Percentiles rank a stretch among this genome's conserved stretches.
Conservation (phyloP, 768 basidiomycete genomes). For the Phlegmacium glaucopus region DNA sequence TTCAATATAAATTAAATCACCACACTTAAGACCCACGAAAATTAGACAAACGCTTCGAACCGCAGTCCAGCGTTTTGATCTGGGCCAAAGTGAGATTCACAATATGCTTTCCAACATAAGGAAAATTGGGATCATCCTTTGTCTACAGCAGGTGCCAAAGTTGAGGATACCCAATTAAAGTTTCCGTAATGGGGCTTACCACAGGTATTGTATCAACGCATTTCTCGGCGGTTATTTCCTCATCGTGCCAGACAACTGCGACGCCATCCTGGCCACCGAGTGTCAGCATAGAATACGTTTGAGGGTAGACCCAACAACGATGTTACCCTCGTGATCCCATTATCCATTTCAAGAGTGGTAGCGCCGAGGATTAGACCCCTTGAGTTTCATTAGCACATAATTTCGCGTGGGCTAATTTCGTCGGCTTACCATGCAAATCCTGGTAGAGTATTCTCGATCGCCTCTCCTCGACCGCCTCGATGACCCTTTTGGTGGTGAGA, state of each 20-base stretch:
- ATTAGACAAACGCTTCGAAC: conserved; percentile 55
- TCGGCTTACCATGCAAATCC: conserved; percentile 67
- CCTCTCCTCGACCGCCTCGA: conserved; percentile 74
- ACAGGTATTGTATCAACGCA: conserved; percentile 66
- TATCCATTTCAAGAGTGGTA: conserved; percentile 76
- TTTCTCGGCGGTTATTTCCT: conserved; percentile 57
- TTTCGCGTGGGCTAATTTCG: background rate
- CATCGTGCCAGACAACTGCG: conserved; percentile 82
- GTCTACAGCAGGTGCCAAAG: conserved; percentile 33
- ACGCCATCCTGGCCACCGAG: conserved; percentile 54
- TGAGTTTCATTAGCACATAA: conserved; percentile 2
- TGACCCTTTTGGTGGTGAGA: conserved; percentile 47
- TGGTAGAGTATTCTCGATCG: conserved; percentile 68
- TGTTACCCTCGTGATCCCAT: conserved; percentile 67
- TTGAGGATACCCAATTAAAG: background rate
- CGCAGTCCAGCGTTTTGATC: conserved; percentile 78
- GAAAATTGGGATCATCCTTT: conserved; percentile 56
- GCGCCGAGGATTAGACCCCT: conserved; percentile 77
- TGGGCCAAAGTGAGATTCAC: conserved; percentile 79
- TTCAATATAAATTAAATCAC: background rate
- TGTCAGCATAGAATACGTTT: background rate
- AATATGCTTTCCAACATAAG: conserved; percentile 74
- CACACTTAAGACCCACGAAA: conserved; percentile 46
- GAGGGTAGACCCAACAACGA: background rate
- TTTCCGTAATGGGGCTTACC: conserved; percentile 33